phyloP scores from a whole-genome alignment of 495 filamentous ascomycete genomes.

The Talaromyces nanjingensis region DNA sequence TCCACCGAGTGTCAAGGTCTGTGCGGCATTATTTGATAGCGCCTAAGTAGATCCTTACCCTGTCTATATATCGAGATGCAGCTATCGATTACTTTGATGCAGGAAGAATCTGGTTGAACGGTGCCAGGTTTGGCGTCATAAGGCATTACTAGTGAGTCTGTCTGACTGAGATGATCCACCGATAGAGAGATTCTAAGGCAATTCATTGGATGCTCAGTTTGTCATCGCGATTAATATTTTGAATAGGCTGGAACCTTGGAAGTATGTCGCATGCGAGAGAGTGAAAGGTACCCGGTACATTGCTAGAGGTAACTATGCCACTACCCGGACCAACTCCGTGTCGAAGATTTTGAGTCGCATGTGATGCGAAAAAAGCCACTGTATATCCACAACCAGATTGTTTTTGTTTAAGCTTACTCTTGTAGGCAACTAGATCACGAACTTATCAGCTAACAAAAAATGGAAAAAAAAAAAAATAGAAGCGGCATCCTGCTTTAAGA shows the following conservation, averaged over 20 bases:
- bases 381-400: neutral
- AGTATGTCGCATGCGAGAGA: too few relatives aligned
- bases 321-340: neutral
- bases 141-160: neutral
- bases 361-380: neutral
- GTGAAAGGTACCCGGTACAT: neutral
- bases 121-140: slow-evolving; percentile 1
- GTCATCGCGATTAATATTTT: neutral
- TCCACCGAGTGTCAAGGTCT: neutral
- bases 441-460: neutral
- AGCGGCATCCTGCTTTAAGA: neutral
- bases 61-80: neutral
- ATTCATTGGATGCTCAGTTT: neutral
- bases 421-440: neutral
- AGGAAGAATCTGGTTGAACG: neutral
- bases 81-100: neutral
- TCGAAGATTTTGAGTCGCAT: neutral
- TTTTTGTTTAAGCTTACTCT: neutral
- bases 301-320: neutral
- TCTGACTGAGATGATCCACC: neutral
- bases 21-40: neutral
- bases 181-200: neutral
- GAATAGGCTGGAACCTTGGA: too few relatives aligned
- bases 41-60: neutral
- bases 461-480: neutral